A percentile compares a stretch with the other conserved stretches of the same genome.
These are phyloP conservation scores for Cubamyces lactineus DNA, from an alignment of 768 basidiomycete species.

Conservation along the genomic window DNA sequence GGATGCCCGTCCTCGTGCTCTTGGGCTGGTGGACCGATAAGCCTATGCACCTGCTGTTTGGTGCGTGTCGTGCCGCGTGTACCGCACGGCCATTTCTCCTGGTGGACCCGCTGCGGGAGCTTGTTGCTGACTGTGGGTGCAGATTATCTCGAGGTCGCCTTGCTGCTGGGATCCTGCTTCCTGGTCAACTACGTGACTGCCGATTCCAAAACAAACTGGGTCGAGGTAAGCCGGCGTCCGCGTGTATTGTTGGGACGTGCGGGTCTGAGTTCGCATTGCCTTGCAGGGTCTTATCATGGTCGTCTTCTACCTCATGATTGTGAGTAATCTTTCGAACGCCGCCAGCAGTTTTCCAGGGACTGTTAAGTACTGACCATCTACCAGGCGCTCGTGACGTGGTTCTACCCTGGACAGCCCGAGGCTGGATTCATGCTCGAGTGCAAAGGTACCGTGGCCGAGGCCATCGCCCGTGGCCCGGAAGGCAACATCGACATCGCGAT, in stretches of 20 bases:
- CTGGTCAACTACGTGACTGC: slow-evolving; percentile 81
- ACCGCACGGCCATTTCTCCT: background rate
- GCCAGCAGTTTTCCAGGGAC: background rate
- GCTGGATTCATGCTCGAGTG: slow-evolving; percentile 48
- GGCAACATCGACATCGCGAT: slow-evolving; percentile 17
- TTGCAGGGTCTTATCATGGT: slow-evolving; percentile 56
- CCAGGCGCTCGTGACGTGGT: slow-evolving; percentile 69
- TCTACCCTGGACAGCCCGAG: slow-evolving; percentile 61
- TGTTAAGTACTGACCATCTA: background rate
- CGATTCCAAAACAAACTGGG: slow-evolving; percentile 81
- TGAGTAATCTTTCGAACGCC: slow-evolving; percentile 31
- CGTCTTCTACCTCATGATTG: slow-evolving; percentile 70
- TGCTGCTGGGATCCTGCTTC: slow-evolving; percentile 69
- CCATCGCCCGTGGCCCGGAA: slow-evolving; percentile 30
- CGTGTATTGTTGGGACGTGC: no score
- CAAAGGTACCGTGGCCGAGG: slow-evolving; percentile 39
- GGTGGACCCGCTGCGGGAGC: background rate
- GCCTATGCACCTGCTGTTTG: slow-evolving; percentile 69
- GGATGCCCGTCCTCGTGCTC: slow-evolving; percentile 75
- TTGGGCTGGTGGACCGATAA: slow-evolving; percentile 68
- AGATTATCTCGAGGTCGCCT: slow-evolving; percentile 73
- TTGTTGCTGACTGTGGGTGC: slow-evolving; percentile 1
- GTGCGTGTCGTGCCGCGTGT: slow-evolving; percentile 40
- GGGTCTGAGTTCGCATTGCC: background rate
- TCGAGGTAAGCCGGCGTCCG: slow-evolving; percentile 44